These are phyloP conservation scores for Phylloporus scabripes DNA, from an alignment of 768 basidiomycete genomes.

Conservation along the genomic window DNA sequence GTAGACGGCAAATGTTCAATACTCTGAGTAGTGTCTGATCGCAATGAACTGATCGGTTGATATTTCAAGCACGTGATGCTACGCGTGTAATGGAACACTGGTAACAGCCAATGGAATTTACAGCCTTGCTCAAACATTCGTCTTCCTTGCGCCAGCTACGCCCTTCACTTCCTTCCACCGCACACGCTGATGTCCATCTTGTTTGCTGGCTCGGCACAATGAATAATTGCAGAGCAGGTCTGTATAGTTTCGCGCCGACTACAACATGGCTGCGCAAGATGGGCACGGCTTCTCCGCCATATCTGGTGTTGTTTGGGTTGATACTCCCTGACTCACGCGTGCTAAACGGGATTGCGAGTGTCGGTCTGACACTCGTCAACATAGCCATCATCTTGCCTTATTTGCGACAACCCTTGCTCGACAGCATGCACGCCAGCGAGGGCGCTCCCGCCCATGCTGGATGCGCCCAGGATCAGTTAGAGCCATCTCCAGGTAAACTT, in stretches of 20 bases:
- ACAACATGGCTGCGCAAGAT: slow-evolving; percentile 17
- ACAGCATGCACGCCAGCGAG: slow-evolving; percentile 5
- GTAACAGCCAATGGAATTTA: slow-evolving; percentile 3
- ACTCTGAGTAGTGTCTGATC: neutral
- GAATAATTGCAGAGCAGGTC: slow-evolving; percentile 24
- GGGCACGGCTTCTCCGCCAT: slow-evolving; percentile 23
- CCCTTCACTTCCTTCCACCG: neutral
- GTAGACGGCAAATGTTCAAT: neutral
- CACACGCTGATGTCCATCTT: slow-evolving; percentile 5
- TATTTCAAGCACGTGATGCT: slow-evolving; percentile 21
- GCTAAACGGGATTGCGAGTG: slow-evolving; percentile 19
- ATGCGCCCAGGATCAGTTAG: neutral
- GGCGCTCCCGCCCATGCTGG: neutral
- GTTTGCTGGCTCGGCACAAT: slow-evolving; percentile 9
- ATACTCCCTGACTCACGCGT: slow-evolving; percentile 27
- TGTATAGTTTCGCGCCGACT: slow-evolving; percentile 22
- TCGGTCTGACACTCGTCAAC: slow-evolving; percentile 23
- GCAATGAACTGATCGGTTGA: slow-evolving; percentile 1
- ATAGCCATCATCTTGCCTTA: slow-evolving; percentile 21
- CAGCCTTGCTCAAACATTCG: neutral
- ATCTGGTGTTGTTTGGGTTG: slow-evolving; percentile 19
- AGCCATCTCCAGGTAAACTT: neutral
- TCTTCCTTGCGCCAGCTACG: neutral
- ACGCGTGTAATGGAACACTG: slow-evolving; percentile 1
- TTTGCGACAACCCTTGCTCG: slow-evolving; percentile 19